Evolutionary conservation across 2,329 filamentous ascomycete genomes (phyloP).

Genomic region (Fusarium albosuccineum): DNA sequence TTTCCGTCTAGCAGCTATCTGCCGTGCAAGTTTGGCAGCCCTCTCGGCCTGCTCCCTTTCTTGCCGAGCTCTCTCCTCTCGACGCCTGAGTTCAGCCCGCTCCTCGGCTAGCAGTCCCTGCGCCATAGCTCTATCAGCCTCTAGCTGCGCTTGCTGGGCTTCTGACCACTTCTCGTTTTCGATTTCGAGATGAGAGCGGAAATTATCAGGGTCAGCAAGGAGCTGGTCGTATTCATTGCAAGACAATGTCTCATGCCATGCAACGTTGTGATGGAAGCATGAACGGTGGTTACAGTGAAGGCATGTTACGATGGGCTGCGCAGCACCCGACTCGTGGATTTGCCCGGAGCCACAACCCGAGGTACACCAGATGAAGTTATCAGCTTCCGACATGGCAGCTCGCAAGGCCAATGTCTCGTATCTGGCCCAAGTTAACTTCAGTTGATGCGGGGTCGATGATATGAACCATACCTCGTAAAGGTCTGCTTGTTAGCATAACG

Average conservation of each 20-base stretch:
- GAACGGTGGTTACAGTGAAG: constrained; percentile 54
- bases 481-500: constrained; percentile 58
- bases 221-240: constrained; percentile 60
- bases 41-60: constrained; percentile 43
- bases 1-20: constrained; percentile 47
- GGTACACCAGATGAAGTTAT: constrained; percentile 67
- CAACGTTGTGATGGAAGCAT: constrained; percentile 57
- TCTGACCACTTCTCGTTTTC: constrained; percentile 52
- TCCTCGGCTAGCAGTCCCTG: constrained; percentile 50
- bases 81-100: constrained; percentile 41
- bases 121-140: constrained; percentile 56
- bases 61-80: constrained; percentile 40
- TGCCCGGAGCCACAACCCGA: constrained; percentile 65
- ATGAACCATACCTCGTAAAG: constrained; percentile 55
- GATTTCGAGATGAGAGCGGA: constrained; percentile 53
- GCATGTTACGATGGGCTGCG: constrained; percentile 58
- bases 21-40: constrained; percentile 45
- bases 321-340: constrained; percentile 58
- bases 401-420: constrained; percentile 60
- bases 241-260: constrained; percentile 58
- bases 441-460: neutral
- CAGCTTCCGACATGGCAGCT: constrained; percentile 56
- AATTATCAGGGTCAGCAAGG: constrained; percentile 54
- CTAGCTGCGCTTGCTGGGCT: constrained; percentile 61
- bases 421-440: constrained; percentile 39